Conservation (phyloP, 208 protist species). For the Acanthamoeba healyi region DNA sequence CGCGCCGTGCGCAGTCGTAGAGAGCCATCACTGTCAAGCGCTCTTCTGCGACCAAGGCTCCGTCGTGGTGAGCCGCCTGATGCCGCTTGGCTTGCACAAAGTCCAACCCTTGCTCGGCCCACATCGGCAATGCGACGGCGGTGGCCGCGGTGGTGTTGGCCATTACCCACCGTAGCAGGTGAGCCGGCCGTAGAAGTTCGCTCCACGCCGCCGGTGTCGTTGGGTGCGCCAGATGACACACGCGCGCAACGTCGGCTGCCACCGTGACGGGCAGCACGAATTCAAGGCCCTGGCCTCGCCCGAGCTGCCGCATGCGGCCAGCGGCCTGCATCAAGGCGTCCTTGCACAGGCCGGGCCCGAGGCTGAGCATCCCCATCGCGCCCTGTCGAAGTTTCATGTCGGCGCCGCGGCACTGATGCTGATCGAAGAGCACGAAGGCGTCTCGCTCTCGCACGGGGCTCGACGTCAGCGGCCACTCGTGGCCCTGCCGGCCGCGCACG, state of each 20-base stretch:
- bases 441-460: conserved; percentile 19
- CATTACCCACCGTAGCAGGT: background rate
- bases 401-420: conserved; percentile 77
- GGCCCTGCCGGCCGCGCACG: background rate
- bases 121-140: background rate
- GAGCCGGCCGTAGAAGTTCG: background rate
- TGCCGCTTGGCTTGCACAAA: background rate
- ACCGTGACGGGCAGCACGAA: background rate
- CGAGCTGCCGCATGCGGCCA: conserved; percentile 75
- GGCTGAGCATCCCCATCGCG: conserved; percentile 69
- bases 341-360: conserved; percentile 71
- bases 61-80: background rate
- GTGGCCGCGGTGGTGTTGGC: background rate
- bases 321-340: conserved; percentile 79
- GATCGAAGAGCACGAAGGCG: conserved; percentile 76
- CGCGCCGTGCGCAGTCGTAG: background rate
- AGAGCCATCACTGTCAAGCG: background rate
- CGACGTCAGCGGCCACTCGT: background rate
- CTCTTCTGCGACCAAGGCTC: background rate
- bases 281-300: conserved; percentile 11
- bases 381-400: conserved; percentile 69
- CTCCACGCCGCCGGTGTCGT: background rate
- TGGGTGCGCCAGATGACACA: background rate
- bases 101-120: background rate
- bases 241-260: background rate